phyloP scores from a whole-genome alignment of 2,329 filamentous ascomycete genomes.

The Colletotrichum sp. region DNA sequence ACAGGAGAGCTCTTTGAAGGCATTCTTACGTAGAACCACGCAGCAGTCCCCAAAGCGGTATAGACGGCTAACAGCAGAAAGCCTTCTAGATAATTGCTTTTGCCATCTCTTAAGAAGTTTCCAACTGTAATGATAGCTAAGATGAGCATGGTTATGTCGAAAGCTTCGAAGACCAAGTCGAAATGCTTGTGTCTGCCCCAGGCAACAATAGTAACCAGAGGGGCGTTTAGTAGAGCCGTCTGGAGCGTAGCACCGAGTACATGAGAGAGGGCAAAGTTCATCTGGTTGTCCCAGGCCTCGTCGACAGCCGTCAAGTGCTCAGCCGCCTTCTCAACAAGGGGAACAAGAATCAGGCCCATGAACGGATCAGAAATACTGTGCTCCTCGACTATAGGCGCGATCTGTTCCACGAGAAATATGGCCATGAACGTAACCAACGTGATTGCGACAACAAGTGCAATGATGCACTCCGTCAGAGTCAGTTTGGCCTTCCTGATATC shows the following conservation, averaged over 20 bases:
- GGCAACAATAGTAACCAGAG: slow-evolving; percentile 80
- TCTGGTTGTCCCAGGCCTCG: slow-evolving; percentile 82
- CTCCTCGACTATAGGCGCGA: slow-evolving; percentile 59
- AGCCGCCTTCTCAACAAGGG: slow-evolving; percentile 84
- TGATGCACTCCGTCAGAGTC: slow-evolving; percentile 73
- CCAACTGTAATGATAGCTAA: slow-evolving; percentile 86
- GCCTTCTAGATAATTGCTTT: slow-evolving; percentile 91
- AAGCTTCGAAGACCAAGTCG: slow-evolving; percentile 85
- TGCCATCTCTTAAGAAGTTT: slow-evolving; percentile 85
- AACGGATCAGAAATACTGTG: slow-evolving; percentile 55
- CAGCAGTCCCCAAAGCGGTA: too few species aligned
- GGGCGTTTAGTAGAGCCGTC: slow-evolving; percentile 87
- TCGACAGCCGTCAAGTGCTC: slow-evolving; percentile 86
- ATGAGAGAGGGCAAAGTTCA: slow-evolving; percentile 86
- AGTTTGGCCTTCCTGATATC: slow-evolving; percentile 70
- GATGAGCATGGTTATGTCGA: slow-evolving; percentile 82
- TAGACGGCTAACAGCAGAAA: slow-evolving; percentile 70
- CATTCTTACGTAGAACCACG: too few species aligned
- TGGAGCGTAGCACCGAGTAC: slow-evolving; percentile 88
- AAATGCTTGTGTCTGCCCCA: slow-evolving; percentile 77
- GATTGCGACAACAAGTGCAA: slow-evolving; percentile 69
- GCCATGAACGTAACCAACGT: slow-evolving; percentile 76
- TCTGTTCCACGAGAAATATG: slow-evolving; percentile 75
- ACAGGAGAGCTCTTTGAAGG: too few species aligned
- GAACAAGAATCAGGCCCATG: slow-evolving; percentile 76